Percentiles rank a stretch among this genome's conserved stretches.
Conservation (phyloP, 2,329 filamentous ascomycete species). For the Hortaea werneckii region DNA sequence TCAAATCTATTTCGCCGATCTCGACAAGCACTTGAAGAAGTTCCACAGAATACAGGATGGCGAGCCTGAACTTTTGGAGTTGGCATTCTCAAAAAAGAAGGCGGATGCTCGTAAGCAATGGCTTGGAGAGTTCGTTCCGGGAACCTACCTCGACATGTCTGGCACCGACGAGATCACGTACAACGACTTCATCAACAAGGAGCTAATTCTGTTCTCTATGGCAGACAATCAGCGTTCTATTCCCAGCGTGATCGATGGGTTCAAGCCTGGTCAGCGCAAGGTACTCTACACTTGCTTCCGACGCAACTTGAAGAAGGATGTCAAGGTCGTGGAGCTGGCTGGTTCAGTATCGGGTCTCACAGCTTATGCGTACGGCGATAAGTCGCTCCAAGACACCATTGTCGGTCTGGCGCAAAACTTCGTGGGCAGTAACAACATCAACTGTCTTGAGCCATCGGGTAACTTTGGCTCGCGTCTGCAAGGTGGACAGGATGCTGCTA, state of each 20-base stretch:
- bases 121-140: conserved; percentile 86
- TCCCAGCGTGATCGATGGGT: conserved; percentile 83
- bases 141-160: conserved; percentile 84
- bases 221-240: conserved; percentile 96
- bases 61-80: conserved; percentile 76
- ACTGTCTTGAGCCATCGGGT: conserved; percentile 88
- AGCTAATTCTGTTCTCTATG: conserved; percentile 97
- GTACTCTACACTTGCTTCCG: conserved; percentile 92
- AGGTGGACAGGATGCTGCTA: conserved; percentile 85
- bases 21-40: conserved; percentile 88
- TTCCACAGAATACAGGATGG: conserved; percentile 77
- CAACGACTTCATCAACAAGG: conserved; percentile 91
- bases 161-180: conserved; percentile 66
- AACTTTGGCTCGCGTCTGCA: conserved; percentile 95
- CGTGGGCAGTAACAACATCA: conserved; percentile 96
- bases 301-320: conserved; percentile 81
- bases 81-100: conserved; percentile 98
- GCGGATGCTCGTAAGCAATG: conserved; percentile 96
- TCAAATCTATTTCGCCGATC: conserved; percentile 86
- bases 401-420: conserved; percentile 88
- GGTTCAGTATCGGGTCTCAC: conserved; percentile 87
- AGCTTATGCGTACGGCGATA: conserved; percentile 90
- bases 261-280: conserved; percentile 96
- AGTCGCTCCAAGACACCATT: conserved; percentile 91
- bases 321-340: conserved; percentile 91